Base-by-base conservation (phyloP, 2,329 filamentous ascomycete species). In the Clarireedia monteithiana region DNA sequence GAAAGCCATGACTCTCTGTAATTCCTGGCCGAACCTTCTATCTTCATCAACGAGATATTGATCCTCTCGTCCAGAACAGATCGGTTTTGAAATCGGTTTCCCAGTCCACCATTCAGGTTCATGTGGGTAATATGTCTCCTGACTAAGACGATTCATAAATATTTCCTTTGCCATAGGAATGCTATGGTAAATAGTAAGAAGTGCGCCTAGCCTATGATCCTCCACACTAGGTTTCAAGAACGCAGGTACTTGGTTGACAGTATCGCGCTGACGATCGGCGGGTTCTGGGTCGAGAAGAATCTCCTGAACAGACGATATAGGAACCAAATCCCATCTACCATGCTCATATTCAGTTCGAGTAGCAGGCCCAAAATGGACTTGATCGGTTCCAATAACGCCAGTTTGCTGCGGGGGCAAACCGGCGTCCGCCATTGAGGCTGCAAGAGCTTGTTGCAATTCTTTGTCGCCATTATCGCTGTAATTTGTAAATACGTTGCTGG, bases 51-150 rank as follows among this genome's bases (percentile, higher is more conserved):
- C 67, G 45, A 23, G 60, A 57, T 44, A 58, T 42, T 38, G 55
- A 44, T 48, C 50, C 59, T 53, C 60, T 4, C 63, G 57, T 34
- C 54, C 52, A 27, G 53, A 39, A 17, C 55, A 46, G 12, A 47
- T 46, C 20, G 61, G 55, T 9, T 56, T 27, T 6, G 63, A 60
- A 39, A 84, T 83, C 7, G 73, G 66, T 48, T 76, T 72, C 3
- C 83, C 82, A 59, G 75, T 77, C 83, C 83, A 86, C 83, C 83
- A 86, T 58, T 81, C 76, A 12, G 70, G 71, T 60, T 80, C 74
- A 60, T 77, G 73, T 1, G 82, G 81, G 59, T 85, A 85, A 36
- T 71, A 74, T 1, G 69, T 63, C 2, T 74, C 69, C 5, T 74
- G 67, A 3, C 65, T 53, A 1, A 75, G 75, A 9, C 68, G 70